Evolutionary conservation across 2,329 filamentous ascomycete genomes (phyloP).

Genomic region (Fusarium oligoseptatum): DNA sequence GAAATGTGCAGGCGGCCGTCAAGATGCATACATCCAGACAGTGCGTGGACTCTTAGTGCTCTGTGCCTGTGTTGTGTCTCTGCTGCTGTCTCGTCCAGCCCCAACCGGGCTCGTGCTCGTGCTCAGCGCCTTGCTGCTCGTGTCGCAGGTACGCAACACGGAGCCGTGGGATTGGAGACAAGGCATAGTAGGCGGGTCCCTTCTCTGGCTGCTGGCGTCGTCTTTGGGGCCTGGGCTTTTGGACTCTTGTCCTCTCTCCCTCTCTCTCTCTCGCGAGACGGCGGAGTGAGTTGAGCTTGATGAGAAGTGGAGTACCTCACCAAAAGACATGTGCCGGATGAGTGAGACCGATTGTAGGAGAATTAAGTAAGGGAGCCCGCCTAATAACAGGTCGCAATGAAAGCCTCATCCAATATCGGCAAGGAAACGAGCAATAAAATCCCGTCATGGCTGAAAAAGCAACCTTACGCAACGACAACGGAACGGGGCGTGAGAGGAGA

Average conservation of each 20-base stretch:
- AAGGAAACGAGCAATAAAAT: conserved; percentile 28
- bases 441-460: conserved; percentile 19
- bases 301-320: conserved; percentile 27
- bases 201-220: conserved; percentile 2
- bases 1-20: conserved; percentile 6
- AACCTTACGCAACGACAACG: background rate
- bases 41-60: conserved; percentile 15
- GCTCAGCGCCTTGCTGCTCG: conserved; percentile 24
- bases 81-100: conserved; percentile 22
- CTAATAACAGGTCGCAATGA: conserved; percentile 6
- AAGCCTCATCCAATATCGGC: conserved; percentile 31
- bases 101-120: conserved; percentile 30
- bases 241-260: conserved; percentile 7
- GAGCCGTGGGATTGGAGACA: conserved; percentile 33
- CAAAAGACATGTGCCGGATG: conserved; percentile 13
- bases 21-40: conserved; percentile 10
- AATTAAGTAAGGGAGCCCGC: conserved; percentile 7
- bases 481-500: background rate
- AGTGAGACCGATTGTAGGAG: conserved; percentile 16
- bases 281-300: conserved; percentile 23
- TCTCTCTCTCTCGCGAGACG: conserved; percentile 13
- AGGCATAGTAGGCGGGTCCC: conserved; percentile 32
- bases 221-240: conserved; percentile 22
- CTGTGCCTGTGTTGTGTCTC: conserved; percentile 18
- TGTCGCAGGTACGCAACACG: conserved; percentile 27